These are phyloP conservation scores for Clarireedia homoeocarpa DNA, from an alignment of 2,329 filamentous ascomycete genomes.

Conservation along the genomic window DNA sequence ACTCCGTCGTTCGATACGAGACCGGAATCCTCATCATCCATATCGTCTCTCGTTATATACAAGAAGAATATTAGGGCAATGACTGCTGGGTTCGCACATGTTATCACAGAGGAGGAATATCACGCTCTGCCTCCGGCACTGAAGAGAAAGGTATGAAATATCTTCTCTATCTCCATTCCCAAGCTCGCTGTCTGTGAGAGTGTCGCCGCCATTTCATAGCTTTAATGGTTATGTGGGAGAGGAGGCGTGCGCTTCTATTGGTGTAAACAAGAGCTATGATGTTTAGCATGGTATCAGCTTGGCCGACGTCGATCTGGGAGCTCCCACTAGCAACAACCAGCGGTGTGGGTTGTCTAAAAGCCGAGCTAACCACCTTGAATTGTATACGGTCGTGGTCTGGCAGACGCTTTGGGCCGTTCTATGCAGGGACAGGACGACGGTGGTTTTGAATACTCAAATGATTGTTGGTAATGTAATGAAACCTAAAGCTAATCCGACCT, in stretches of 20 bases:
- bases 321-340: constrained; percentile 1
- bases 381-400: constrained; percentile 3
- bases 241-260: background rate
- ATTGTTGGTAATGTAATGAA: background rate
- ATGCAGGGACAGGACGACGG: constrained; percentile 5
- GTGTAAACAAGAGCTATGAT: constrained; percentile 1
- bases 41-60: constrained; percentile 17
- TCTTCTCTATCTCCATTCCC: background rate
- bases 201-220: background rate
- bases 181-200: background rate
- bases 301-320: background rate
- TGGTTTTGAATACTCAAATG: background rate
- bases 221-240: background rate
- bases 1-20: constrained; percentile 22
- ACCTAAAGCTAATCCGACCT: constrained; percentile 2
- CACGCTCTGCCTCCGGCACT: constrained; percentile 43
- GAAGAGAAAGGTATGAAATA: constrained; percentile 40
- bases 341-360: background rate
- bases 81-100: constrained; percentile 18
- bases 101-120: constrained; percentile 38
- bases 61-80: constrained; percentile 28
- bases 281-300: background rate
- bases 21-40: constrained; percentile 17
- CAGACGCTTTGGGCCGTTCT: constrained; percentile 8
- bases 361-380: background rate